Percentiles rank a stretch among this genome's conserved stretches.
phyloP scores from a whole-genome alignment of 2,329 filamentous ascomycete species.

The Polychaeton citri region DNA sequence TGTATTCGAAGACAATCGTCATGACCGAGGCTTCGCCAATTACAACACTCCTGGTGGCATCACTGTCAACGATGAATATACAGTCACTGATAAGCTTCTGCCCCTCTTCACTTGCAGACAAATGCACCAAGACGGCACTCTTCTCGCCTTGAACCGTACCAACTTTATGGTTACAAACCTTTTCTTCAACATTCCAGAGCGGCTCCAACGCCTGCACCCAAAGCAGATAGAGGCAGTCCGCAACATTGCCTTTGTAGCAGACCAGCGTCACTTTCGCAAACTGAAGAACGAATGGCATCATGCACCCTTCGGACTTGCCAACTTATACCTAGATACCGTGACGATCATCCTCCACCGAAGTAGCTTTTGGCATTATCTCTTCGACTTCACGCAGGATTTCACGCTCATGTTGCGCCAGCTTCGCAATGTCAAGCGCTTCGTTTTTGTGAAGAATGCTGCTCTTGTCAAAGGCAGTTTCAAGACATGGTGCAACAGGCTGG shows the following conservation, averaged over 20 bases:
- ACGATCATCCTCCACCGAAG: slow-evolving; percentile 19
- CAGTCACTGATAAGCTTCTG: slow-evolving; percentile 13
- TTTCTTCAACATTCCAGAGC: slow-evolving; percentile 17
- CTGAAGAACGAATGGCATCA: slow-evolving; percentile 18
- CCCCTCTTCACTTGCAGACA: slow-evolving; percentile 26
- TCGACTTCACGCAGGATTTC: slow-evolving; percentile 20
- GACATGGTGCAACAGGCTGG: slow-evolving; percentile 24
- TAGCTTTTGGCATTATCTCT: slow-evolving; percentile 22
- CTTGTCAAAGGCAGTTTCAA: slow-evolving; percentile 24
- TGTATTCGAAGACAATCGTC: slow-evolving; percentile 10
- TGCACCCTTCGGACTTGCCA: slow-evolving; percentile 19
- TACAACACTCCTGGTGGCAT: slow-evolving; percentile 10
- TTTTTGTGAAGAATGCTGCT: slow-evolving; percentile 22
- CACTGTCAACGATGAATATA: slow-evolving; percentile 16
- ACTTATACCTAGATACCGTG: slow-evolving; percentile 20
- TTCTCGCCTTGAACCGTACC: slow-evolving; percentile 22
- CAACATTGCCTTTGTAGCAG: slow-evolving; percentile 18
- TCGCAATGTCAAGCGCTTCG: slow-evolving; percentile 19
- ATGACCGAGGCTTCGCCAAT: slow-evolving; percentile 5
- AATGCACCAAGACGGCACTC: slow-evolving; percentile 22
- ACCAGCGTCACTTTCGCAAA: slow-evolving; percentile 18
- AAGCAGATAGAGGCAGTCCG: slow-evolving; percentile 20
- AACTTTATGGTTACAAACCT: slow-evolving; percentile 23
- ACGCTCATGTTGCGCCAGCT: slow-evolving; percentile 22
- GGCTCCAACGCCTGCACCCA: slow-evolving; percentile 12